Percentiles rank a stretch among this genome's conserved stretches.
phyloP scores from a whole-genome alignment of 2,329 filamentous ascomycete species.

The Bipolaris sorokiniana region DNA sequence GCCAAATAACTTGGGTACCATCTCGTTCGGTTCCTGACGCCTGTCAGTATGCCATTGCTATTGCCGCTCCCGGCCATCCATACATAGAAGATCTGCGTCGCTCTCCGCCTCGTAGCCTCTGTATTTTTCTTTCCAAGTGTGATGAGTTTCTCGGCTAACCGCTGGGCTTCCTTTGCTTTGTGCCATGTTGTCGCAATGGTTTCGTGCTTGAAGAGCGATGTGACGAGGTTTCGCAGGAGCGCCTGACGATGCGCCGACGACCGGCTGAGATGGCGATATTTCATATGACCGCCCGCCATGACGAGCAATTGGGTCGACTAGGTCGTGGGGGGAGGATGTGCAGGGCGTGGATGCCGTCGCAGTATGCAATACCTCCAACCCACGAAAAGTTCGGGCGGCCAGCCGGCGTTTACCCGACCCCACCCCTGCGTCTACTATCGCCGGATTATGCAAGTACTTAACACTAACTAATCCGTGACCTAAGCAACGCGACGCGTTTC shows the following conservation, averaged over 20 bases:
- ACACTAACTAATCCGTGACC: slow-evolving; percentile 23
- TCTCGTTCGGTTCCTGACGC: slow-evolving; percentile 67
- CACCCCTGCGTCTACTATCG: slow-evolving; percentile 10
- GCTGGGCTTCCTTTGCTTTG: slow-evolving; percentile 96
- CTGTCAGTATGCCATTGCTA: slow-evolving; percentile 23
- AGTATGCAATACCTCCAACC: slow-evolving; percentile 9
- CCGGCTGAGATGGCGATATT: slow-evolving; percentile 88
- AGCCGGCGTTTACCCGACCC: slow-evolving; percentile 27
- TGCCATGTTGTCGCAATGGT: slow-evolving; percentile 93
- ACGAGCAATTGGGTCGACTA: slow-evolving; percentile 19
- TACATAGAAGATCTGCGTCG: slow-evolving; percentile 86
- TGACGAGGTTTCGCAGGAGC: slow-evolving; percentile 93
- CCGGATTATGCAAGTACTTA: slow-evolving; percentile 31
- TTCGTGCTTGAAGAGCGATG: slow-evolving; percentile 91
- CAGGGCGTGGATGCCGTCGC: slow-evolving; percentile 12
- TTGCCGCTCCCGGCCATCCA: slow-evolving; percentile 39
- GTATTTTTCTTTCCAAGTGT: slow-evolving; percentile 94
- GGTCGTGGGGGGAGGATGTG: slow-evolving; percentile 10
- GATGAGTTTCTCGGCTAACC: slow-evolving; percentile 90
- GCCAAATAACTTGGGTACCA: slow-evolving; percentile 87
- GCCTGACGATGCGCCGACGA: slow-evolving; percentile 87
- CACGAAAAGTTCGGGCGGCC: slow-evolving; percentile 36
- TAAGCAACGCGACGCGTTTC: slow-evolving; percentile 27
- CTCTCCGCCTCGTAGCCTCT: slow-evolving; percentile 75
- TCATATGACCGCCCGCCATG: slow-evolving; percentile 87